Conservation (phyloP, 306 rosid species). For the Bauhinia variegata region DNA sequence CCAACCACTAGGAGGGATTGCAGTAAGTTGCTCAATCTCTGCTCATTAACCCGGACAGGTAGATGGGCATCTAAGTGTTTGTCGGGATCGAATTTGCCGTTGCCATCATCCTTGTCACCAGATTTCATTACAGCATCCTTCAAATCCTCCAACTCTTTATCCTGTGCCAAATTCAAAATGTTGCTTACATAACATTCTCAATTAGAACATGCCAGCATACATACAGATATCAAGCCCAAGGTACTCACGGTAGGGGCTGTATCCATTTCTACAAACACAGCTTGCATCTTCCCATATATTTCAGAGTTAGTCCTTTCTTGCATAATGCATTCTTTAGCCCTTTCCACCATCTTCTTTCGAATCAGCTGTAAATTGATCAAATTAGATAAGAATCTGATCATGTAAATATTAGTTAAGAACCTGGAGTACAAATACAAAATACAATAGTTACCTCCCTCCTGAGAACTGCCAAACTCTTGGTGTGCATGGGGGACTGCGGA, state of each 20-base stretch:
- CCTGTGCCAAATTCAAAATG: slow-evolving; percentile 41
- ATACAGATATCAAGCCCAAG: slow-evolving; percentile 3
- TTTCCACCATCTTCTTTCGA: slow-evolving; percentile 73
- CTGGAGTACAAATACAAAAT: slow-evolving; percentile 2
- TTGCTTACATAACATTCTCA: neutral
- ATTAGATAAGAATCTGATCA: slow-evolving; percentile 31
- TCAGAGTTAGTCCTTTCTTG: slow-evolving; percentile 58
- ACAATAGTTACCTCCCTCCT: slow-evolving; percentile 55
- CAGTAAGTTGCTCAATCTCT: slow-evolving; percentile 76
- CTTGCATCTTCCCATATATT: slow-evolving; percentile 72
- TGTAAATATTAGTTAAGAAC: slow-evolving; percentile 20
- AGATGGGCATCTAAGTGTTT: slow-evolving; percentile 66
- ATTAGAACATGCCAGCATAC: neutral
- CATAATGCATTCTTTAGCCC: slow-evolving; percentile 77
- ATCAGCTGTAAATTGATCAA: slow-evolving; percentile 55
- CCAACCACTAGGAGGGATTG: slow-evolving; percentile 74
- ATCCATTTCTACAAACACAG: slow-evolving; percentile 71
- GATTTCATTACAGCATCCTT: slow-evolving; percentile 72
- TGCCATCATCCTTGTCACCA: slow-evolving; percentile 38
- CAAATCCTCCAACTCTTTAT: slow-evolving; percentile 51
- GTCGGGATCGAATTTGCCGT: slow-evolving; percentile 67
- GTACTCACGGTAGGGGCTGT: slow-evolving; percentile 66
- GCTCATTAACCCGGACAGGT: slow-evolving; percentile 90
- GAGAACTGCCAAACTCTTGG: slow-evolving; percentile 86
- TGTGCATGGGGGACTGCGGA: slow-evolving; percentile 98